Conservation (phyloP, 352 stramenopile genomes). For the Phytophthora pini region DNA sequence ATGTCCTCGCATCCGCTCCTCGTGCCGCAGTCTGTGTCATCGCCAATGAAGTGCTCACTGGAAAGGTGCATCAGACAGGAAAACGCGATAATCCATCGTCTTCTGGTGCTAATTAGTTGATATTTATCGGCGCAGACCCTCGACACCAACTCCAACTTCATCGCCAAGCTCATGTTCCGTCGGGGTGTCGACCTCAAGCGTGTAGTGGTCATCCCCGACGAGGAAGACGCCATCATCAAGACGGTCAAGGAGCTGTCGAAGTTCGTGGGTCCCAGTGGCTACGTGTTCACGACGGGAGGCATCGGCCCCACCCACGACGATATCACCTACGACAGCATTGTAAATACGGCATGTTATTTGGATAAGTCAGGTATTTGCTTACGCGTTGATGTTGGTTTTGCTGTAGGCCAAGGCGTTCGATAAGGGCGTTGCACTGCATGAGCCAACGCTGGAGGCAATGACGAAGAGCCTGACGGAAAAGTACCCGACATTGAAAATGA, state of each 20-base stretch:
- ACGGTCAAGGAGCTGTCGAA: constrained; percentile 80
- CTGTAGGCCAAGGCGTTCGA: constrained; percentile 71
- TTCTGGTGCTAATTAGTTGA: background rate
- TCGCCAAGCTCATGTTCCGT: constrained; percentile 83
- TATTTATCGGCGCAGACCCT: constrained; percentile 54
- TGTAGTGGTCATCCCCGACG: constrained; percentile 80
- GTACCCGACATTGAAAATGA: constrained; percentile 49
- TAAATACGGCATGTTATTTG: constrained; percentile 3
- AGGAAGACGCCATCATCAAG: constrained; percentile 72
- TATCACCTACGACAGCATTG: constrained; percentile 81
- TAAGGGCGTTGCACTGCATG: constrained; percentile 61
- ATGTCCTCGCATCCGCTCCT: constrained; percentile 23
- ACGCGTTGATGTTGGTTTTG: background rate
- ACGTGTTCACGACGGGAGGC: constrained; percentile 84
- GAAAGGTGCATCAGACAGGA: constrained; percentile 66
- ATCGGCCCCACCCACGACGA: constrained; percentile 89
- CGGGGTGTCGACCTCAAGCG: constrained; percentile 80
- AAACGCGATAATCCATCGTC: constrained; percentile 10
- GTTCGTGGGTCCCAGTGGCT: constrained; percentile 72
- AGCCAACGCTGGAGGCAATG: constrained; percentile 65
- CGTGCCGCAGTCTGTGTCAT: constrained; percentile 80
- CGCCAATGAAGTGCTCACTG: constrained; percentile 87
- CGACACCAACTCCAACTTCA: constrained; percentile 87
- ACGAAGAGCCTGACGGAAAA: constrained; percentile 56
- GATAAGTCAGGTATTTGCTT: constrained; percentile 4